Evolutionary conservation across 176 grass and related monocot genomes (phyloP).

Genomic region (Cocos nucifera): DNA sequence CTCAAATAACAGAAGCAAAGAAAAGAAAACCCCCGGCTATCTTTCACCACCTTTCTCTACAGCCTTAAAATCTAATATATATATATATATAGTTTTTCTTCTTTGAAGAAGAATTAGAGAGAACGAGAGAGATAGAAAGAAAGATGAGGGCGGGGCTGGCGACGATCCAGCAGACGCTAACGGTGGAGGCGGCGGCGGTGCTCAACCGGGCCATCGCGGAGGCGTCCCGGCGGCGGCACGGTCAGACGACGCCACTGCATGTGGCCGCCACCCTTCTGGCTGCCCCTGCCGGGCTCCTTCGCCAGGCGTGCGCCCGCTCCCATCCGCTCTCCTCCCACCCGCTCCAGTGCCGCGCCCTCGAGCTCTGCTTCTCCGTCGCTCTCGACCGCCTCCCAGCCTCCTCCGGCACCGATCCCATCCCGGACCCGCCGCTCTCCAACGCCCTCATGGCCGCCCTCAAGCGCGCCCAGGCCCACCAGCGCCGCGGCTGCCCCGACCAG

Average conservation of each 20-base stretch:
- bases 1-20: too few relatives aligned
- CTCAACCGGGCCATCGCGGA: conserved; percentile 43
- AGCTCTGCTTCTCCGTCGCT: conserved; percentile 78
- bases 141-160: conserved; percentile 29
- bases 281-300: conserved; percentile 49
- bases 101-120: not conserved
- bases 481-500: conserved; percentile 34
- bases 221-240: conserved; percentile 52
- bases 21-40: too few relatives aligned
- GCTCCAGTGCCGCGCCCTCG: conserved; percentile 71
- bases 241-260: conserved; percentile 74
- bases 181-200: conserved; percentile 49
- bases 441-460: conserved; percentile 75
- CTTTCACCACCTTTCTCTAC: too few relatives aligned
- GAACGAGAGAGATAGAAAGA: not conserved
- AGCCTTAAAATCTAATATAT: too few relatives aligned
- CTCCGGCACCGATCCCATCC: not conserved
- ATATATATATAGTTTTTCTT: too few relatives aligned
- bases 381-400: conserved; percentile 65
- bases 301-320: conserved; percentile 38
- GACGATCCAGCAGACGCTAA: conserved; percentile 42
- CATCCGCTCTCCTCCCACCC: conserved; percentile 35
- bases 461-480: conserved; percentile 80
- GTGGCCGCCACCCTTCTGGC: conserved; percentile 57
- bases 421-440: conserved; percentile 55